Base-by-base conservation (phyloP, 768 basidiomycete species). In the Tricholoma bakamatsutake region DNA sequence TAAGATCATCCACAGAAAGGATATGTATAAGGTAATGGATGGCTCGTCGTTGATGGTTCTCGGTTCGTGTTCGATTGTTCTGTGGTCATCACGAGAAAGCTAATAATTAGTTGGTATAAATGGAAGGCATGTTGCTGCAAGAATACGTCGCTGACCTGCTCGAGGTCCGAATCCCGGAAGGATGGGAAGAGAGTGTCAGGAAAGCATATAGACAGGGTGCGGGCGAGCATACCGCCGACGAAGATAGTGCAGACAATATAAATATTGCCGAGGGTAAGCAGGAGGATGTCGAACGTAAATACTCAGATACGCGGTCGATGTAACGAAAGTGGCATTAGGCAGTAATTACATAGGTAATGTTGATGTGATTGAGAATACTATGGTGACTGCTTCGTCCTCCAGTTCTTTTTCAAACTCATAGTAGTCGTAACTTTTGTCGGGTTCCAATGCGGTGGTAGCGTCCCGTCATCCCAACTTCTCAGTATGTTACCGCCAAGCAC, bases 391-490 rank as follows among this genome's bases (percentile, higher is more conserved):
- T 30, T 54, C 30, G 56, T 69, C 68, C 42, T 65, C 64, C 59
- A 74, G 62, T 62, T 64, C 59, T 68, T 66, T 58, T 69, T 61
- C 48, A 80, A 62, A 15, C 71, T 74, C 57, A 68, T 65, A 0
- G 71, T 69, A 1, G 76, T 80, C 15, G 73, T 75, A 13, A 72
- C 72, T 54, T 60, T 66, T 39, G 68, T 71, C 7, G 77, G 77
- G 58, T 79, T 67, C 61, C 69, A 77, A 59, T 80, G 71, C 3
- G 74, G 71, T 31, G 80, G 79, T 50, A 90, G 65, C 0, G 84
- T 87, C 30, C 89, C 88, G 58, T 90, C 88, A 60, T 93, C 88
- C 87, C 90, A 93, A 57, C 87, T 88, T 62, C 83, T 81, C 64
- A 94, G 60, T 57, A 94, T 76, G 66, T 96, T 96, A 10, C 76